phyloP scores from a whole-genome alignment of 2,329 filamentous ascomycete genomes.

The Clarireedia hainanense region DNA sequence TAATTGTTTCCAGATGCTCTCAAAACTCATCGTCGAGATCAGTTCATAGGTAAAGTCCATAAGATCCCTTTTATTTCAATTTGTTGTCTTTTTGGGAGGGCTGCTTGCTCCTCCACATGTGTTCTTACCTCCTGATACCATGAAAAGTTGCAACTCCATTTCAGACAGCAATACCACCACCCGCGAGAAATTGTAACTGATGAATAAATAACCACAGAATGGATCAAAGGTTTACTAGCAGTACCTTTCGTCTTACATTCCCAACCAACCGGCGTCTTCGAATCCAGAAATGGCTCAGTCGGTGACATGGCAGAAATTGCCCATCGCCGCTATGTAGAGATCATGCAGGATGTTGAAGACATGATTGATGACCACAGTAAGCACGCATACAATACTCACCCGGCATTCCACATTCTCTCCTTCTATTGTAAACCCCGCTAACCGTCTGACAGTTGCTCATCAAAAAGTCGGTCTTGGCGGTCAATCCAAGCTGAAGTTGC shows the following conservation, averaged over 20 bases:
- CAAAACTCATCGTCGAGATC: slow-evolving; percentile 84
- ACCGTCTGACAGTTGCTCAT: slow-evolving; percentile 52
- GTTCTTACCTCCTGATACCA: neutral
- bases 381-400: slow-evolving; percentile 12
- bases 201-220: slow-evolving; percentile 49
- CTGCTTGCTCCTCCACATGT: neutral
- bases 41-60: slow-evolving; percentile 60
- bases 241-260: slow-evolving; percentile 96
- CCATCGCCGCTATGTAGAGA: slow-evolving; percentile 85
- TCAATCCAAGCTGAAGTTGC: slow-evolving; percentile 83
- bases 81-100: no score
- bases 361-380: slow-evolving; percentile 88
- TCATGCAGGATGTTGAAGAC: slow-evolving; percentile 85
- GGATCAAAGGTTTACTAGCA: slow-evolving; percentile 91
- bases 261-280: slow-evolving; percentile 81
- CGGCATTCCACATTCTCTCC: no score
- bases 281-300: slow-evolving; percentile 55
- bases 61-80: neutral
- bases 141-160: neutral
- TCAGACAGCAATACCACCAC: neutral
- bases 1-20: slow-evolving; percentile 44
- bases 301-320: slow-evolving; percentile 70
- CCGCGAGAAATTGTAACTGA: neutral
- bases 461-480: slow-evolving; percentile 56
- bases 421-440: no score